Base-by-base conservation (phyloP, 2,329 filamentous ascomycete species). In the Botrytis aclada region DNA sequence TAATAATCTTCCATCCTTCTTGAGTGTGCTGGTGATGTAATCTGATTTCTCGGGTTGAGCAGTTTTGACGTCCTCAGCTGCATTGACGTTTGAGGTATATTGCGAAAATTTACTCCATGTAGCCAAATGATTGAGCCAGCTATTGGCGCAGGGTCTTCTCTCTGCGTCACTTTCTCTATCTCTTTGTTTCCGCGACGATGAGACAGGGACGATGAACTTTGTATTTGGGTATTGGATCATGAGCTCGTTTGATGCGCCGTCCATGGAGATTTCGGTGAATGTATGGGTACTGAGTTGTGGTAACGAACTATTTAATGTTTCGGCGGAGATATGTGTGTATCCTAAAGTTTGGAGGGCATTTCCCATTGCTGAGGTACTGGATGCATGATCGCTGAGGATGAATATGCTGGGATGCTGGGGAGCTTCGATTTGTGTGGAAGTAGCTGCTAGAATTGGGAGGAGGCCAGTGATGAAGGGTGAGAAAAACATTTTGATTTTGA, bases 81-180 rank as follows among this genome's bases (percentile, higher is more conserved):
- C 3, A 3, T 58, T 22, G 4, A 60, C 6, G 29, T 32, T 22
- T 4, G 47, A 67, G 6, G 51, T 3, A 18, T 25, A 60, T 34
- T 34, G 20, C 22, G 39, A 58, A 16, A 45, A 29, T 60, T 39
- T 25, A 29, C 65, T 69, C 70, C 70, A 72, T 29, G 41, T 32
- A 56, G 63, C 70, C 16, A 72, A 22, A 47, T 67, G 70, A 25
- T 51, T 66, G 25, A 72, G 70, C 62, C 62, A 72, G 51, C 70
- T 72, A 18, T 69, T 69, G 18, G 70, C 70, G 41, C 51, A 72
- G 37, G 63, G 70, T 10, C 63, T 47, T 45, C 62, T 67, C n/a
- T 69, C 60, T 9, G 12, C 9, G 25, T 43, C 54, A 14, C 5
- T n/a, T 29, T n/a, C 54, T 32, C 51, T 7, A 60, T 20, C 32